Evolutionary conservation across 2,329 filamentous ascomycete species (phyloP).

Genomic region (Trichoderma simmonsii): DNA sequence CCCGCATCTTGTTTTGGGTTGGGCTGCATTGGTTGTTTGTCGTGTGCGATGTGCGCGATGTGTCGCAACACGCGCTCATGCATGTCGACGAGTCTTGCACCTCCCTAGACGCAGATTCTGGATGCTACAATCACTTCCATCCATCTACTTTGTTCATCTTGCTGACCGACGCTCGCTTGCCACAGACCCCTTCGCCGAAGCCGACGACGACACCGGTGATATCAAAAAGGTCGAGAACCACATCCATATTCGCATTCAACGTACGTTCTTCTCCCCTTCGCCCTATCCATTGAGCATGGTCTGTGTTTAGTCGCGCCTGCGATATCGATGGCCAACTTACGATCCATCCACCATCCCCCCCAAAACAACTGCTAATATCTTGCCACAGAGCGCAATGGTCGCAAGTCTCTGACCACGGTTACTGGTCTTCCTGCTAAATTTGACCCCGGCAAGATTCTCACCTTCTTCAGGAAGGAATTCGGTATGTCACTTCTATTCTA

Average conservation of each 20-base stretch:
- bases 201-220: slow-evolving; percentile 98
- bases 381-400: slow-evolving; percentile 93
- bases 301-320: slow-evolving; percentile 19
- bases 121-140: neutral
- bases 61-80: neutral
- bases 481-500: slow-evolving; percentile 51
- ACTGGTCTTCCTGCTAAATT: slow-evolving; percentile 99
- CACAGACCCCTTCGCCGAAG: slow-evolving; percentile 99
- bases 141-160: neutral
- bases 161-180: neutral
- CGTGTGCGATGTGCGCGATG: neutral
- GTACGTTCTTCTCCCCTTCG: slow-evolving; percentile 52
- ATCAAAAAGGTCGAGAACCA: slow-evolving; percentile 95
- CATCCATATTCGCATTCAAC: slow-evolving; percentile 99
- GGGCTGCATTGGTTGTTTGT: neutral
- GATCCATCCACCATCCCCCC: neutral
- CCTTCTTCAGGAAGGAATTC: slow-evolving; percentile 99
- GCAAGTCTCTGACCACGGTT: slow-evolving; percentile 99
- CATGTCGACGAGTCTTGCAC: neutral
- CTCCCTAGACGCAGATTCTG: neutral
- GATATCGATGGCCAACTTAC: neutral
- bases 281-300: neutral
- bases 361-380: slow-evolving; percentile 37
- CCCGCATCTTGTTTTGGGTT: neutral
- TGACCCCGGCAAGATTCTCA: slow-evolving; percentile 99